Conservation (phyloP, 768 basidiomycete genomes). For the Cystobasidium onofrii region DNA sequence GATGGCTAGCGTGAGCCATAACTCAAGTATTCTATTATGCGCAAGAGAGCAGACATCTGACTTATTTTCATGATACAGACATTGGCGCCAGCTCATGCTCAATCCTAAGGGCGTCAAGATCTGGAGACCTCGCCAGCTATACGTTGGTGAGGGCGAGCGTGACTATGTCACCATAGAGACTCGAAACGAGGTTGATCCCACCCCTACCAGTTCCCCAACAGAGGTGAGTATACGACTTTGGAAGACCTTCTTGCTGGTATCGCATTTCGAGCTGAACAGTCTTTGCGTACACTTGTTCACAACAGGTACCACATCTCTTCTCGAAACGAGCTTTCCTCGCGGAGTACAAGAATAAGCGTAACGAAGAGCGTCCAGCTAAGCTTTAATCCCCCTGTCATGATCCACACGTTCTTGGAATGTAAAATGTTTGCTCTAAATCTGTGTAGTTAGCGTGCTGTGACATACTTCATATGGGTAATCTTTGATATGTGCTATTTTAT, state of each 20-base stretch:
- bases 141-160: slow-evolving; percentile 65
- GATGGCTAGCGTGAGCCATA: slow-evolving; percentile 74
- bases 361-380: slow-evolving; percentile 10
- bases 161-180: slow-evolving; percentile 63
- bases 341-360: slow-evolving; percentile 26
- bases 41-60: too few species aligned
- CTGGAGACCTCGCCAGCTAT: slow-evolving; percentile 59
- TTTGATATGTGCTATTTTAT: not conserved
- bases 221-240: slow-evolving; percentile 10
- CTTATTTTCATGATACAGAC: not conserved
- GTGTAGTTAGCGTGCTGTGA: too few species aligned
- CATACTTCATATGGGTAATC: too few species aligned
- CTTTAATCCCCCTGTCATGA: slow-evolving; percentile 3
- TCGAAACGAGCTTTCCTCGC: slow-evolving; percentile 37
- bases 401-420: too few species aligned
- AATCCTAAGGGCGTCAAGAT: slow-evolving; percentile 83
- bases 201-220: slow-evolving; percentile 47
- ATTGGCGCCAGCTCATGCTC: slow-evolving; percentile 67
- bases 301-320: slow-evolving; percentile 32
- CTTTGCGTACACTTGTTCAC: not conserved
- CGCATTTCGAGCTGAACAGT: too few species aligned
- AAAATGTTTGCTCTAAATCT: too few species aligned
- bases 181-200: slow-evolving; percentile 50
- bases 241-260: too few species aligned
- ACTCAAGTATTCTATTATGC: too few species aligned